phyloP scores from a whole-genome alignment of 2,329 filamentous ascomycete species.

The Sporothrix inflata region DNA sequence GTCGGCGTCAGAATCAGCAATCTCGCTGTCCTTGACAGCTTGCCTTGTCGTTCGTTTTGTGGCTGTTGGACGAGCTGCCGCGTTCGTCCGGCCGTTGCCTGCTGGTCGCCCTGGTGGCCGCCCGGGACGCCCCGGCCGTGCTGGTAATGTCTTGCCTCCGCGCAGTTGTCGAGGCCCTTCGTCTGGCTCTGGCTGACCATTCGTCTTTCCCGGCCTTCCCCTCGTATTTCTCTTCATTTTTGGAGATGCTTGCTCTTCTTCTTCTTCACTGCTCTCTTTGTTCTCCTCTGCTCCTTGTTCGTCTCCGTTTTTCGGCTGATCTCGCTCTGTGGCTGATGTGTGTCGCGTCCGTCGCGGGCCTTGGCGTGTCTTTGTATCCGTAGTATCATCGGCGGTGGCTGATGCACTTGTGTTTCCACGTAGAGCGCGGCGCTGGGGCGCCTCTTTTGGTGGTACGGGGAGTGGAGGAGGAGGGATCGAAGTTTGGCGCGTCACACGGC shows the following conservation, averaged over 20 bases:
- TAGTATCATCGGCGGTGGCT: not conserved
- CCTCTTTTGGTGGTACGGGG: conserved; percentile 40
- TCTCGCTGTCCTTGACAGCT: conserved; percentile 3
- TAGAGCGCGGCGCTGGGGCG: conserved; percentile 37
- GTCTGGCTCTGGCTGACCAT: not conserved
- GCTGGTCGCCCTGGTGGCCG: not conserved
- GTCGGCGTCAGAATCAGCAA: conserved; percentile 28
- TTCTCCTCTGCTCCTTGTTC: not conserved
- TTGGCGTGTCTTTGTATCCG: not conserved
- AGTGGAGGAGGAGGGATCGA: conserved; percentile 43
- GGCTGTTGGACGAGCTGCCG: not conserved
- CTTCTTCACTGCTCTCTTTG: not conserved
- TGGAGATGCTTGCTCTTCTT: not conserved
- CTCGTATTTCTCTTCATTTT: not conserved
- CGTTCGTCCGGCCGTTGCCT: not conserved
- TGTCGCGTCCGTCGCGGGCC: not conserved
- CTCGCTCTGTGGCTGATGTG: not conserved
- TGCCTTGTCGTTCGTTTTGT: conserved; percentile 15
- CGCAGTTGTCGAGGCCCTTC: conserved; percentile 13
- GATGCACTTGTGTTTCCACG: conserved; percentile 27
- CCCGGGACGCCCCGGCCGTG: not conserved
- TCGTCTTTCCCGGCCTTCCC: not conserved
- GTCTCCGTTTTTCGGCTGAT: no score
- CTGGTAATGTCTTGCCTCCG: conserved; percentile 4
- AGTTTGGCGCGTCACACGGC: conserved; percentile 43